Evolutionary conservation across 768 basidiomycete genomes (phyloP).

Genomic region (Xanthoconium purpureum): DNA sequence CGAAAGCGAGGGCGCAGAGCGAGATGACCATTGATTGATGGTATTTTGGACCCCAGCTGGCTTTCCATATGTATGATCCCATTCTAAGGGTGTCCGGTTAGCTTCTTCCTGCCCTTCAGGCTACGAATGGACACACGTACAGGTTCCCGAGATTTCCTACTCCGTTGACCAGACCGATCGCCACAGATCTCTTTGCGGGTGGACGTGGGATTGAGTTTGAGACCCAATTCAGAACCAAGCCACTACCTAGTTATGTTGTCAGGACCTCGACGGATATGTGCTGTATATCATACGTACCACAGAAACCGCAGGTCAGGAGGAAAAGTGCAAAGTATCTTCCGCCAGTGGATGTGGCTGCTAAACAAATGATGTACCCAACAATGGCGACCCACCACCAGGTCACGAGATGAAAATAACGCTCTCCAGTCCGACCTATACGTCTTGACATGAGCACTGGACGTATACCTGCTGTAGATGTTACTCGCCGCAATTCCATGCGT

Average conservation of each 20-base stretch:
- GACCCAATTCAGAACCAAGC: conserved; percentile 56
- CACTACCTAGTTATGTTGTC: conserved; percentile 31
- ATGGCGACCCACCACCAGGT: conserved; percentile 59
- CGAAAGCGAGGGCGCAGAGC: conserved; percentile 32
- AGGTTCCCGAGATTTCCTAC: conserved; percentile 54
- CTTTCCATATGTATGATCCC: conserved; percentile 60
- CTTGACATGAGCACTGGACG: neutral
- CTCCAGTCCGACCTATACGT: conserved; percentile 51
- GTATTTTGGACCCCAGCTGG: conserved; percentile 58
- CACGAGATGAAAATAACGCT: conserved; percentile 61
- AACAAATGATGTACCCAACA: conserved; percentile 55
- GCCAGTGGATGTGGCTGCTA: conserved; percentile 49
- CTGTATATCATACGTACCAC: conserved; percentile 25
- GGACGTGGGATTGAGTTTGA: conserved; percentile 59
- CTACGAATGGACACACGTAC: conserved; percentile 34
- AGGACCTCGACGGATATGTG: neutral
- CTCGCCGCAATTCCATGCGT: conserved; percentile 52
- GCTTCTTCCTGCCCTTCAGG: neutral
- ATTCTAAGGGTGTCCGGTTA: conserved; percentile 36
- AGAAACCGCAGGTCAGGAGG: conserved; percentile 56
- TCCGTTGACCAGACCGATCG: conserved; percentile 62
- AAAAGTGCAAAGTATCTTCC: conserved; percentile 62
- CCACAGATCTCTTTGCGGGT: conserved; percentile 49
- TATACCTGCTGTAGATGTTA: neutral
- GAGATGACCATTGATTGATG: conserved; percentile 60